These are phyloP conservation scores for Candida sanyiensis DNA, from an alignment of 805 yeast species.

Conservation along the genomic window DNA sequence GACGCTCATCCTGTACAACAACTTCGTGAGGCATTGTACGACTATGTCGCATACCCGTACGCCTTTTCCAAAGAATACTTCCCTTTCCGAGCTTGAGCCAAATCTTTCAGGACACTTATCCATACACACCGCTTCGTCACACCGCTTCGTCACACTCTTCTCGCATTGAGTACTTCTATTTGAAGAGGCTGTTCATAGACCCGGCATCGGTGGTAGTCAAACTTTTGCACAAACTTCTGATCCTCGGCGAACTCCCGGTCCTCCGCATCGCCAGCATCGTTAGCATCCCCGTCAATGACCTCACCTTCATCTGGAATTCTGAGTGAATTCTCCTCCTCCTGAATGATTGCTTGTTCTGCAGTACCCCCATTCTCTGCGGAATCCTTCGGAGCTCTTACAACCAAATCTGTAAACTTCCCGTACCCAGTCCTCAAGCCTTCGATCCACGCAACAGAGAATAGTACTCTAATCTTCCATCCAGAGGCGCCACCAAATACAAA, in stretches of 20 bases:
- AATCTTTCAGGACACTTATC: no score
- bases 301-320: constrained; percentile 20
- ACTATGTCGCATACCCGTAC: no score
- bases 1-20: no score
- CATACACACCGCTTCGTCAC: no score
- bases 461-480: constrained; percentile 20
- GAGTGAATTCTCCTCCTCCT: constrained; percentile 12
- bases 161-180: constrained; percentile 20
- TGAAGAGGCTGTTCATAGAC: constrained; percentile 16
- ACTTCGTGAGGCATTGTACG: no score
- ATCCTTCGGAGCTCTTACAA: constrained; percentile 15
- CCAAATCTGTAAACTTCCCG: constrained; percentile 3
- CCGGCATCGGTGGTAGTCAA: constrained; percentile 14
- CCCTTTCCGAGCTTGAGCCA: no score
- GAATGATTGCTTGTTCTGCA: background rate
- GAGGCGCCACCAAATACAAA: constrained; percentile 1
- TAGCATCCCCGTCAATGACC: no score
- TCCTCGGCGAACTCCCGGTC: constrained; percentile 8
- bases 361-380: background rate
- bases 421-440: constrained; percentile 5
- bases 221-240: constrained; percentile 16
- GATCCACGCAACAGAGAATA: constrained; percentile 10
- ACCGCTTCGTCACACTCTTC: background rate
- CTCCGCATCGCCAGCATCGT: background rate
- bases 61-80: no score